Percentiles rank a stretch among this genome's conserved stretches.
Evolutionary conservation across 148 eudicot genomes (phyloP).

Genomic region (Cornus suecica): DNA sequence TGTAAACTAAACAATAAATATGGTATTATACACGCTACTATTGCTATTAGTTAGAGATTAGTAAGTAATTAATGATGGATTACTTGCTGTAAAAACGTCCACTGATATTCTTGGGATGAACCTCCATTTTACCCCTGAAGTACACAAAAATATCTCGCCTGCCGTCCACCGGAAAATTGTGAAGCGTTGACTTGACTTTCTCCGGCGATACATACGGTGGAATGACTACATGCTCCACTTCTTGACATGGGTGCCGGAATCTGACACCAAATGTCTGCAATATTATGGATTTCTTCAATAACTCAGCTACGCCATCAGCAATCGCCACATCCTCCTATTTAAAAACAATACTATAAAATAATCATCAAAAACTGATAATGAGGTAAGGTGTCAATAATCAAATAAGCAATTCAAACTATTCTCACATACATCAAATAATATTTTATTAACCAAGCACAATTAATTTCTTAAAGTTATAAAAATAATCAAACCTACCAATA

Average conservation of each 20-base stretch:
- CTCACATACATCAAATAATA: too few relatives aligned
- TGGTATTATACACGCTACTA: too few relatives aligned
- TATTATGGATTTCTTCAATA: constrained; percentile 52
- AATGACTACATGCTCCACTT: constrained; percentile 58
- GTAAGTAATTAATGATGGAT: background rate
- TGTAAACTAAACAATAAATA: too few relatives aligned
- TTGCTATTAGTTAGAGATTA: too few relatives aligned
- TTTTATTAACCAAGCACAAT: too few relatives aligned
- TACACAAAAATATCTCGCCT: constrained; percentile 76
- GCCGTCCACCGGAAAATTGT: constrained; percentile 43
- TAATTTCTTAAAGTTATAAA: too few relatives aligned
- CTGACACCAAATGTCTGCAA: constrained; percentile 82
- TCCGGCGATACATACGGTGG: constrained; percentile 76
- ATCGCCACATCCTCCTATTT: constrained; percentile 71
- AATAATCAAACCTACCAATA: too few relatives aligned
- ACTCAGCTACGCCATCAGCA: constrained; percentile 65
- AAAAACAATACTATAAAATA: too few relatives aligned
- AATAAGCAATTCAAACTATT: background rate
- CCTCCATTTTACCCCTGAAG: constrained; percentile 91
- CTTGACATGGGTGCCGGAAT: constrained; percentile 74
- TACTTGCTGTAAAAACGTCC: constrained; percentile 95
- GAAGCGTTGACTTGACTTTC: constrained; percentile 41
- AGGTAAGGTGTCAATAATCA: too few relatives aligned
- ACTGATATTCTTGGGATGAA: constrained; percentile 87
- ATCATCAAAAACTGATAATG: too few relatives aligned